Conservation (phyloP, 768 basidiomycete genomes). For the Paxillus rubicundulus region DNA sequence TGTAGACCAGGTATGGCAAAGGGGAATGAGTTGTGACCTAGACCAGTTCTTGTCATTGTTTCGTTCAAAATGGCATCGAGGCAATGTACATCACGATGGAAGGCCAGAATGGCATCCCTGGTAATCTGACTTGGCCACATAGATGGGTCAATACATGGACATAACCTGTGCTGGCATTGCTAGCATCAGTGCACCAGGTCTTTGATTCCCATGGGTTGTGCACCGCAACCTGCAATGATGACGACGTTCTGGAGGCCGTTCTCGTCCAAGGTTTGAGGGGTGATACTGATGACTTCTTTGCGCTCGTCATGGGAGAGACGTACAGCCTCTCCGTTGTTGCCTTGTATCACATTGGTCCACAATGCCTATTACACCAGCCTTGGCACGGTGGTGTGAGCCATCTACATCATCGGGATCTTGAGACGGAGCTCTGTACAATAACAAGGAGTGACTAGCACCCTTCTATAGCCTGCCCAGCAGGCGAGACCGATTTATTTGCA, state of each 20-base stretch:
- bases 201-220: conserved; percentile 73
- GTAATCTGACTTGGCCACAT: conserved; percentile 69
- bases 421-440: conserved; percentile 3
- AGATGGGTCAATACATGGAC: conserved; percentile 74
- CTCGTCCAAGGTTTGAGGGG: conserved; percentile 68
- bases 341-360: conserved; percentile 73
- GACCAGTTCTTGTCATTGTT: neutral
- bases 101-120: conserved; percentile 57
- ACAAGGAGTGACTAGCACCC: no score
- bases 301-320: conserved; percentile 74
- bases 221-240: conserved; percentile 83
- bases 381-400: neutral
- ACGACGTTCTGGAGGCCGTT: conserved; percentile 65
- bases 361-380: conserved; percentile 74
- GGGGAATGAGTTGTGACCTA: conserved; percentile 69
- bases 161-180: conserved; percentile 79
- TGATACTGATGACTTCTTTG: conserved; percentile 57
- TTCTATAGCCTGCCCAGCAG: no score
- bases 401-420: neutral
- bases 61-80: neutral
- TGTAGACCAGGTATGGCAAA: conserved; percentile 78
- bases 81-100: conserved; percentile 56
- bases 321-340: conserved; percentile 75
- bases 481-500: no score
- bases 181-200: conserved; percentile 67